These are phyloP conservation scores for Penicillium oxalicum DNA, from an alignment of 2,329 filamentous ascomycete genomes.

Conservation along the genomic window DNA sequence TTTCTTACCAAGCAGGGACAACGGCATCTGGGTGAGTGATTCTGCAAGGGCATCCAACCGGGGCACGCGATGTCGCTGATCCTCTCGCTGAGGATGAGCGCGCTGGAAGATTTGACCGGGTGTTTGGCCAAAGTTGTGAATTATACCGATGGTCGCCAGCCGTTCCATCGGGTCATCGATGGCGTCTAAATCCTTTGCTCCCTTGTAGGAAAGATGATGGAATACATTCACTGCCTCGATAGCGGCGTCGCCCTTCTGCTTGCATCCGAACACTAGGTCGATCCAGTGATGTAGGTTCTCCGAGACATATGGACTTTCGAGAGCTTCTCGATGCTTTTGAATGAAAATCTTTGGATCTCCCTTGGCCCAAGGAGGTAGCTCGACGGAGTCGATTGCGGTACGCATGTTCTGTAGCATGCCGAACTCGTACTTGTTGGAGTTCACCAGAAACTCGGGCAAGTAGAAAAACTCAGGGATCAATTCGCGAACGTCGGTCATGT, in stretches of 20 bases:
- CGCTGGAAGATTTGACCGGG: constrained; percentile 88
- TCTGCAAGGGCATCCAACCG: constrained; percentile 74
- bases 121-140: constrained; percentile 97
- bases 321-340: constrained; percentile 85
- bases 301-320: constrained; percentile 90
- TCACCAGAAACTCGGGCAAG: constrained; percentile 88
- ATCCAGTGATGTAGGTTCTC: constrained; percentile 91
- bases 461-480: constrained; percentile 97
- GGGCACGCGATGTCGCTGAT: constrained; percentile 56
- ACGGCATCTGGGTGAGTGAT: constrained; percentile 68
- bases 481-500: constrained; percentile 90
- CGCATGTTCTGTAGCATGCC: constrained; percentile 76
- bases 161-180: constrained; percentile 85
- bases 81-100: constrained; percentile 71
- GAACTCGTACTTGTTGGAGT: constrained; percentile 91
- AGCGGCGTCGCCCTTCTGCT: constrained; percentile 88
- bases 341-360: constrained; percentile 95
- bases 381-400: constrained; percentile 74
- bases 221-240: constrained; percentile 92
- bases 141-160: constrained; percentile 85
- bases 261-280: constrained; percentile 87
- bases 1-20: constrained; percentile 63
- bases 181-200: constrained; percentile 83
- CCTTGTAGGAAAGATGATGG: constrained; percentile 90
- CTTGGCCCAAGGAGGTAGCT: constrained; percentile 93